phyloP scores from a whole-genome alignment of 1,284 basidiomycete species.

The Melampsora larici-populina region DNA sequence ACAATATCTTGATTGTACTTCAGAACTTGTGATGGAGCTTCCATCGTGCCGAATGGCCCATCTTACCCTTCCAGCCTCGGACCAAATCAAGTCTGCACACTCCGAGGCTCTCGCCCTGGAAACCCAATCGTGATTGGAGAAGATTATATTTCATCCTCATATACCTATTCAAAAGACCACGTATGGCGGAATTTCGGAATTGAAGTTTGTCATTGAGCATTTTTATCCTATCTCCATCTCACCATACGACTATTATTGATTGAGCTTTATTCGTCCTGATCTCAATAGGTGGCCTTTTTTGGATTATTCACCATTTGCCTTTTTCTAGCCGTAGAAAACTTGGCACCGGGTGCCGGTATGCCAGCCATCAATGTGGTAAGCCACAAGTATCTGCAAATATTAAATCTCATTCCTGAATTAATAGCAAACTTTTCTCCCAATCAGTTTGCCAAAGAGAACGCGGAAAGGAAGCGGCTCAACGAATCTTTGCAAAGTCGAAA shows the following conservation, averaged over 20 bases:
- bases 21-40: not conserved
- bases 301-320: slow-evolving; percentile 13
- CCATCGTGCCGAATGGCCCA: slow-evolving; percentile 46
- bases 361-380: slow-evolving; percentile 27
- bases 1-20: not conserved
- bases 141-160: slow-evolving; percentile 63
- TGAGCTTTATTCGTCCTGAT: not conserved
- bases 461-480: slow-evolving; percentile 68
- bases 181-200: slow-evolving; percentile 38
- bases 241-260: not conserved
- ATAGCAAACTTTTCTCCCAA: not conserved
- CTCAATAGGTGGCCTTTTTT: slow-evolving; percentile 8
- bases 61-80: slow-evolving; percentile 52
- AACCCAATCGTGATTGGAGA: slow-evolving; percentile 52
- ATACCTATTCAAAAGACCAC: slow-evolving; percentile 48
- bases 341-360: slow-evolving; percentile 15
- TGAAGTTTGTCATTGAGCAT: slow-evolving; percentile 3
- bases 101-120: slow-evolving; percentile 55
- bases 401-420: not conserved
- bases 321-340: slow-evolving; percentile 27
- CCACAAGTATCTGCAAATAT: not conserved
- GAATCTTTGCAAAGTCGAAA: slow-evolving; percentile 62
- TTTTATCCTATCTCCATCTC: too few relatives aligned
- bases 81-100: slow-evolving; percentile 55
- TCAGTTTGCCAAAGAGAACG: too few relatives aligned